Evolutionary conservation across 2,329 filamentous ascomycete genomes (phyloP), one percentile per base, ranked within the genome.

Genomic region (Phyllosticta citribraziliensis): DNA sequence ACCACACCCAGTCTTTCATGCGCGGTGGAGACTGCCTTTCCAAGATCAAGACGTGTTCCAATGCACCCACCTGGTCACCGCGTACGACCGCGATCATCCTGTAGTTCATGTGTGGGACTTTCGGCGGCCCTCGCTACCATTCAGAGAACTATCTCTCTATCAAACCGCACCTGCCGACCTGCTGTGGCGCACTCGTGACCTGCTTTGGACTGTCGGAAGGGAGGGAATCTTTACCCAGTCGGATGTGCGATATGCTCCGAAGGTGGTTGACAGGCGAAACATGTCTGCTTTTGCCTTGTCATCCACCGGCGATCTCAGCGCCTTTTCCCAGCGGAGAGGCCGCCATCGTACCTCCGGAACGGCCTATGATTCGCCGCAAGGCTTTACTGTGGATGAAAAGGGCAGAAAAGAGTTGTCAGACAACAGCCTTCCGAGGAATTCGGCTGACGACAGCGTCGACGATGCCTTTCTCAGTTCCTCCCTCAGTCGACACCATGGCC

Each of bases 31-130:
- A 56, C 84, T 84, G 8, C 77, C 83, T 1, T 83, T 79, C 64
- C 72, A 79, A 27, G 78, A 79, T 35, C 74, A 78, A 27, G 80
- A 80, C 33, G 76, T 78, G 52, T 83, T 82, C 74, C 81, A 85
- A 66, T 84, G 82, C 62, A 86, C 82, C 10, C 84, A 87, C 66
- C 68, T 87, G 25, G 82, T 82, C 50, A 85, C 84, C 2, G 80
- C 81, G 5, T 87, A 87, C 68, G 82, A 85, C 67, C 78, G 81
- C 57, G 79, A 84, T 64, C 82, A 86, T 68, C 78, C 84, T 0
- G 75, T 81, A 35, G 75, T 86, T 58, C 84, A 87, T 66, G 72
- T 87, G 3, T 87, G 84, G 84, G 84, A 87, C 69, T 79, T 87
- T 64, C 80, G 83, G 47, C 78, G 84, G 35, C 83, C 84, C 5